A percentile compares a stretch with the other conserved stretches of the same genome.
These are phyloP conservation scores for Penicillium steckii DNA, from an alignment of 495 filamentous ascomycete species.

Conservation along the genomic window DNA sequence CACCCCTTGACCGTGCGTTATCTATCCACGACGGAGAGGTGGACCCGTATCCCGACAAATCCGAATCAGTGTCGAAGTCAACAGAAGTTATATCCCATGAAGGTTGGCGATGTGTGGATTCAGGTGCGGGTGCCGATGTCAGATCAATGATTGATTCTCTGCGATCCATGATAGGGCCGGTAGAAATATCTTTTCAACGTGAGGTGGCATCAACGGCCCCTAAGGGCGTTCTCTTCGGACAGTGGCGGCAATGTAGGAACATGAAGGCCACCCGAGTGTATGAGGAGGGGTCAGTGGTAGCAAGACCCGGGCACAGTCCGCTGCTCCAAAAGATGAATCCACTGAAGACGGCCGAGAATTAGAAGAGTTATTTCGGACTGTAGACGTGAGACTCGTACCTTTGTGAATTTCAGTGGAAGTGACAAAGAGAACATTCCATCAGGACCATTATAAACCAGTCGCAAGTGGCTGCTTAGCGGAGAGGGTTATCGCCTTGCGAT, in stretches of 20 bases:
- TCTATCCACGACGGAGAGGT: not conserved
- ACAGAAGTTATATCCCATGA: not conserved
- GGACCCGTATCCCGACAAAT: not conserved
- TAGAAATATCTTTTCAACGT: too few relatives aligned
- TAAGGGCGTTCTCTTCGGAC: not conserved
- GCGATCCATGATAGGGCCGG: constrained; percentile 20
- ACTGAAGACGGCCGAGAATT: too few relatives aligned
- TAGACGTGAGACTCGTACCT: too few relatives aligned
- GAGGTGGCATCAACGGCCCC: too few relatives aligned
- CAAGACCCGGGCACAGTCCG: not conserved
- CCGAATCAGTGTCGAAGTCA: not conserved
- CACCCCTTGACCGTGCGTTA: constrained; percentile 12
- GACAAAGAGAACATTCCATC: too few relatives aligned
- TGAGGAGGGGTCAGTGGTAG: too few relatives aligned
- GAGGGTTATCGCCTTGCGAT: too few relatives aligned
- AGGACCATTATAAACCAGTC: not conserved
- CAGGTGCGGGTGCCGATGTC: constrained; percentile 1
- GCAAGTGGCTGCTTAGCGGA: too few relatives aligned
- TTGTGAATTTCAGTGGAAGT: not conserved
- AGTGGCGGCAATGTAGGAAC: too few relatives aligned
- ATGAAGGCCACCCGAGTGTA: too few relatives aligned
- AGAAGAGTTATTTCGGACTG: too few relatives aligned
- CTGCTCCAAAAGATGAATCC: not conserved
- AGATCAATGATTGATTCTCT: constrained; percentile 16
- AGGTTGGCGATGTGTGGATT: not conserved